These are phyloP conservation scores for Trifolium pratense DNA, from an alignment of 306 rosid species.

Conservation along the genomic window DNA sequence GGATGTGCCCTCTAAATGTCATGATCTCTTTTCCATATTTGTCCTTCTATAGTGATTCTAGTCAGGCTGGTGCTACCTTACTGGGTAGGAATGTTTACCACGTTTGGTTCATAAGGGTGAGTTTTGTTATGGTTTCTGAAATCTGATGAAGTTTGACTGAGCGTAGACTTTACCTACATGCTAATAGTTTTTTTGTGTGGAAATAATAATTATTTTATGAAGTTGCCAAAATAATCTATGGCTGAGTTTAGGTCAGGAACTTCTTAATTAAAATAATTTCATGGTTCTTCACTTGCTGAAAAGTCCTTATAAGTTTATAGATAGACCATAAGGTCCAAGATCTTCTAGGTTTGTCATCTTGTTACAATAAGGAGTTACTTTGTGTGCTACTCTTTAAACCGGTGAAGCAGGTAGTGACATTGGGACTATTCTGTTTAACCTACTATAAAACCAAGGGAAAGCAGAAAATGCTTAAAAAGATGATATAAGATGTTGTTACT, in stretches of 20 bases:
- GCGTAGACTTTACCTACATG: neutral
- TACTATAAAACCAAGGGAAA: conserved; percentile 6
- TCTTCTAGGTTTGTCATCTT: neutral
- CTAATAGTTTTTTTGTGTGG: neutral
- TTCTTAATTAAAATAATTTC: conserved; percentile 4
- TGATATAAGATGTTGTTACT: conserved; percentile 13
- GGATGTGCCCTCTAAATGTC: neutral
- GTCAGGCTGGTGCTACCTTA: neutral
- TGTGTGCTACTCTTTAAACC: conserved; percentile 6
- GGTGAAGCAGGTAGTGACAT: conserved; percentile 1
- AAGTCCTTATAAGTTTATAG: conserved; percentile 1
- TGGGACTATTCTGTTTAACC: conserved; percentile 17
- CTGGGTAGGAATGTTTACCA: conserved; percentile 12
- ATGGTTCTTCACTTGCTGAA: neutral
- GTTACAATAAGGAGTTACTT: conserved; percentile 1
- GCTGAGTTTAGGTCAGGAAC: neutral
- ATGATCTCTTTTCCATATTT: neutral
- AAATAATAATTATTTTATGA: neutral
- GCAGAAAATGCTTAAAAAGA: conserved; percentile 19
- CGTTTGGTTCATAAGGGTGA: conserved; percentile 2
- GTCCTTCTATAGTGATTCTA: neutral
- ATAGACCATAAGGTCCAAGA: neutral
- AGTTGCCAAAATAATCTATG: neutral
- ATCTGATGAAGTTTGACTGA: conserved; percentile 10
- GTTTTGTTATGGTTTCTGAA: conserved; percentile 25